phyloP scores from a whole-genome alignment of 371 early-diverging fungal species.

The Syncephalastrum contaminatum region DNA sequence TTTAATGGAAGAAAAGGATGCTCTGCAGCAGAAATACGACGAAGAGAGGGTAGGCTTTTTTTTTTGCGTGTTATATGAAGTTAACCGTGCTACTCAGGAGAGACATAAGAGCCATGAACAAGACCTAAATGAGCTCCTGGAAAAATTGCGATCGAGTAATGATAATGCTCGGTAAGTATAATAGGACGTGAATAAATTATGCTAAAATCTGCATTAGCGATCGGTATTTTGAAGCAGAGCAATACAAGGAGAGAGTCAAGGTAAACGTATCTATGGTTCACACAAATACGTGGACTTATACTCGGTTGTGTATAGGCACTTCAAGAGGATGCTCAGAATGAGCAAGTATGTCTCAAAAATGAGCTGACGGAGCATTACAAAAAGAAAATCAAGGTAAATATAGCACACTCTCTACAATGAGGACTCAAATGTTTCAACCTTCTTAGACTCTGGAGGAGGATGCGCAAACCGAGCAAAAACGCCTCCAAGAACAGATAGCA shows the following conservation, averaged over 20 bases:
- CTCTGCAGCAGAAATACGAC: constrained; percentile 31
- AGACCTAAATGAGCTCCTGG: constrained; percentile 26
- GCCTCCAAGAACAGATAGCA: constrained; percentile 1
- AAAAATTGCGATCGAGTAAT: constrained; percentile 23
- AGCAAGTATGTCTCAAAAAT: neutral
- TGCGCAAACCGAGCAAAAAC: constrained; percentile 9
- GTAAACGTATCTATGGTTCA: constrained; percentile 2
- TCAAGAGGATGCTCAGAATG: neutral
- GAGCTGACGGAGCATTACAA: neutral
- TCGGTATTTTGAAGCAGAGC: constrained; percentile 14
- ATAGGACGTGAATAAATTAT: neutral
- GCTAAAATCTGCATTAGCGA: constrained; percentile 9
- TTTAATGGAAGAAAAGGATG: constrained; percentile 47
- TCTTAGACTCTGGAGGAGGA: constrained; percentile 7
- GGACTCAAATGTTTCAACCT: neutral
- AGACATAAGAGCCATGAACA: constrained; percentile 22
- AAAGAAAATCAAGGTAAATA: constrained; percentile 2
- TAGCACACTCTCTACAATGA: neutral
- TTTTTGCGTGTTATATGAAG: neutral
- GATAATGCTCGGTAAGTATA: constrained; percentile 24
- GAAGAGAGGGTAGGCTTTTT: constrained; percentile 27
- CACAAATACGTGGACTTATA: neutral
- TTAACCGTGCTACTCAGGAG: constrained; percentile 3
- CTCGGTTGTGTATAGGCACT: neutral
- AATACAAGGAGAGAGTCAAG: constrained; percentile 14